Conservation (phyloP, 768 basidiomycete genomes). For the Russula ochroleuca region DNA sequence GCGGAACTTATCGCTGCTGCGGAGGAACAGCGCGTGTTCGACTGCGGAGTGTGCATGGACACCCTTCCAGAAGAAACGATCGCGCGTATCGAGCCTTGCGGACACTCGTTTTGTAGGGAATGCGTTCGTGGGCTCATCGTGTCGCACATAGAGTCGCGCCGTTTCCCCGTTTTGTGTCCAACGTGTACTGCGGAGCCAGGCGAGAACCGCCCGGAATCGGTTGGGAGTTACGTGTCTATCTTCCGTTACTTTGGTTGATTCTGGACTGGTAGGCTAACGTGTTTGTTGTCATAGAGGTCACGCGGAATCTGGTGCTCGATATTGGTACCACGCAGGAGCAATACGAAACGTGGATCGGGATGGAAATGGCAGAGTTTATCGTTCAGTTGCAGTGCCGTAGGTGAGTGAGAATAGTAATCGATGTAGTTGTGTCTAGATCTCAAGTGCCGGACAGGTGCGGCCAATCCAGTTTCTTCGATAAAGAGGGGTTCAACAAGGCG, state of each 20-base stretch:
- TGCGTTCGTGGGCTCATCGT: constrained; percentile 45
- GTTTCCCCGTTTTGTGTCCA: constrained; percentile 60
- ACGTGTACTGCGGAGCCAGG: constrained; percentile 40
- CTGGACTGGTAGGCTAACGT: not conserved
- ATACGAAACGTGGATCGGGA: constrained; percentile 41
- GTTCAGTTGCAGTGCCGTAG: constrained; percentile 46
- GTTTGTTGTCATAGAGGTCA: constrained; percentile 1
- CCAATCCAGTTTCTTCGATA: constrained; percentile 30
- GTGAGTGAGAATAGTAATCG: constrained; percentile 39
- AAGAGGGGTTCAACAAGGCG: constrained; percentile 30
- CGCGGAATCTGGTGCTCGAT: constrained; percentile 37
- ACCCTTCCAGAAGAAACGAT: constrained; percentile 41
- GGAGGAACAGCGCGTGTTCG: constrained; percentile 34
- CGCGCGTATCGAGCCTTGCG: constrained; percentile 43
- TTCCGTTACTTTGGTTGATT: not conserved
- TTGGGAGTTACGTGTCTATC: constrained; percentile 34
- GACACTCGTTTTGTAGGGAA: constrained; percentile 50
- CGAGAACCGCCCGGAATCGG: constrained; percentile 23
- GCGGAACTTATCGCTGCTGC: constrained; percentile 7
- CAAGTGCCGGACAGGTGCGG: constrained; percentile 17
- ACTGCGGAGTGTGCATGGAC: constrained; percentile 57
- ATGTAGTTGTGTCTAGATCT: no score
- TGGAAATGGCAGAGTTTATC: constrained; percentile 45
- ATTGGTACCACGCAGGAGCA: constrained; percentile 44
- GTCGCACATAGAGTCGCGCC: constrained; percentile 48